phyloP scores from a whole-genome alignment of 2,329 filamentous ascomycete species.

The Sclerotinia nivalis region DNA sequence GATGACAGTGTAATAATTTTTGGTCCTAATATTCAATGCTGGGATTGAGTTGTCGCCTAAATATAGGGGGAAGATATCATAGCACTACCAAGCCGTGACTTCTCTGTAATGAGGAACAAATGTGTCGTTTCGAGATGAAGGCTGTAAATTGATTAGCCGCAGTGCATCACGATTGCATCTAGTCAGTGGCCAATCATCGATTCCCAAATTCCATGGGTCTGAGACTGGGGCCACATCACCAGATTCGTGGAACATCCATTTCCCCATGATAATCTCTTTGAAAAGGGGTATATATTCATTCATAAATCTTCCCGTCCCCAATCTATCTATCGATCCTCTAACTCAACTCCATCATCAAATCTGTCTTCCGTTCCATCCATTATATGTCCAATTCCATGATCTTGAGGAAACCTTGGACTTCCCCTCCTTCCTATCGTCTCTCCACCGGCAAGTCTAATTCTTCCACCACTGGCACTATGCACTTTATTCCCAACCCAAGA shows the following conservation, averaged over 20 bases:
- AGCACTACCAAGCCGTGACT: neutral
- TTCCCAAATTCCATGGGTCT: neutral
- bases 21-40: too few species aligned
- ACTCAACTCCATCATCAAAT: conserved; percentile 48
- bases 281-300: conserved; percentile 1
- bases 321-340: conserved; percentile 41
- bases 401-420: conserved; percentile 23
- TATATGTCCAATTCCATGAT: conserved; percentile 43
- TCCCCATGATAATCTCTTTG: neutral
- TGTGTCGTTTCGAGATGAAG: too few species aligned
- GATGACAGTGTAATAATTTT: conserved; percentile 81
- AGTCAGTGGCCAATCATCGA: neutral
- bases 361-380: conserved; percentile 54
- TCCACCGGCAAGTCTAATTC: conserved; percentile 50
- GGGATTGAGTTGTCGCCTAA: too few species aligned
- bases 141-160: neutral
- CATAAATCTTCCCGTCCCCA: neutral
- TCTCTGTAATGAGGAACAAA: neutral
- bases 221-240: too few species aligned
- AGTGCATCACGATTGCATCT: neutral
- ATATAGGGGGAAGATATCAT: conserved; percentile 43
- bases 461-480: conserved; percentile 54
- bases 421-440: conserved; percentile 42
- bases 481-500: conserved; percentile 61
- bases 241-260: neutral